These are phyloP conservation scores for Hyaloperonospora arabidopsidis DNA, from an alignment of 352 stramenopile species.

Conservation along the genomic window DNA sequence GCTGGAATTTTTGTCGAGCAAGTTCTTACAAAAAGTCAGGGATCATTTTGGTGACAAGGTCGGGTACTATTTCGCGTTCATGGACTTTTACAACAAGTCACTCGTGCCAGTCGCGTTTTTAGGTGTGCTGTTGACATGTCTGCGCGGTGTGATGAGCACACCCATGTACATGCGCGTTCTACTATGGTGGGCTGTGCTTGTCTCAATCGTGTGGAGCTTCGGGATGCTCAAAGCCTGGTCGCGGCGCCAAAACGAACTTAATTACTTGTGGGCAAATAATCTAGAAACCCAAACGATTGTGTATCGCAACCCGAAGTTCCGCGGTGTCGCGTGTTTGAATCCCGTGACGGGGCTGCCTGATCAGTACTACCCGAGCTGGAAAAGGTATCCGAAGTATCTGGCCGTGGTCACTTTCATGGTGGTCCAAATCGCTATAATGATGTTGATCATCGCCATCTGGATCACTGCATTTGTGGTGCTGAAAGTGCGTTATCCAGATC, in stretches of 20 bases:
- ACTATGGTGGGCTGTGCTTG: constrained; percentile 57
- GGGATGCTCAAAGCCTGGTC: constrained; percentile 75
- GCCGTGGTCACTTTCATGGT: constrained; percentile 59
- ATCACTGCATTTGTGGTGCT: constrained; percentile 75
- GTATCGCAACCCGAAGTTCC: constrained; percentile 70
- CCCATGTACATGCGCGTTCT: constrained; percentile 79
- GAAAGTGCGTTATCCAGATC: constrained; percentile 60
- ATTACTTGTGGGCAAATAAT: constrained; percentile 65
- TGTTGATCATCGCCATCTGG: constrained; percentile 77
- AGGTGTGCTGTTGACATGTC: constrained; percentile 56
- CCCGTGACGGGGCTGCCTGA: constrained; percentile 55
- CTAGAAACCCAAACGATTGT: constrained; percentile 56
- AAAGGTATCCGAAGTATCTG: constrained; percentile 67
- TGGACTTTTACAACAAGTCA: constrained; percentile 83
- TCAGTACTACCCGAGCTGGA: constrained; percentile 68
- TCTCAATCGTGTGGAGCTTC: constrained; percentile 80
- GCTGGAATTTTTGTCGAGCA: constrained; percentile 52
- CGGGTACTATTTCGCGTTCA: constrained; percentile 81
- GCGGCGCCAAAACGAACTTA: constrained; percentile 66
- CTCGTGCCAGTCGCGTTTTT: constrained; percentile 69
- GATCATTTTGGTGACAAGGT: constrained; percentile 82
- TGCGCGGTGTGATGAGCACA: constrained; percentile 53
- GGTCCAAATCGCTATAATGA: constrained; percentile 80
- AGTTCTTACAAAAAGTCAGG: constrained; percentile 53
- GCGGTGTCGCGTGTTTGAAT: constrained; percentile 47